Conservation (phyloP, 495 filamentous ascomycete genomes). For the Thermothielavioides terrestris region DNA sequence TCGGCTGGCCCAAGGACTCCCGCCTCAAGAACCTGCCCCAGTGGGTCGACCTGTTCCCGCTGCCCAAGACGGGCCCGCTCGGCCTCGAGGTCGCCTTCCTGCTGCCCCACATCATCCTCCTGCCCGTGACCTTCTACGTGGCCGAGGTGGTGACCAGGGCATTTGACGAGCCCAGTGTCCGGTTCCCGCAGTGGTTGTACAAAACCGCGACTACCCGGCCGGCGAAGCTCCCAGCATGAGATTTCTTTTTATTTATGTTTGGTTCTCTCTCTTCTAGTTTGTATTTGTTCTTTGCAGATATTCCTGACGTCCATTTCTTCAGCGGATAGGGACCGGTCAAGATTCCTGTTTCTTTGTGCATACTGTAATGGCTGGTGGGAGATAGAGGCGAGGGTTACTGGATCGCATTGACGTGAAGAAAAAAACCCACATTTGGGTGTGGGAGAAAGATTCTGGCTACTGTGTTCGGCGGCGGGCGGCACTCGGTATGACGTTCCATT, state of each 20-base stretch:
- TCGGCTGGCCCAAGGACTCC: slow-evolving; percentile 37
- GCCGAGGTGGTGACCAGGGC: slow-evolving; percentile 47
- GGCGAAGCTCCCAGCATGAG: slow-evolving; percentile 12
- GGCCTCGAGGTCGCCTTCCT: slow-evolving; percentile 49
- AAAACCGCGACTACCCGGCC: slow-evolving; percentile 17
- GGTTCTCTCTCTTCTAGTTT: background rate
- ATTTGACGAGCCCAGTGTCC: slow-evolving; percentile 50
- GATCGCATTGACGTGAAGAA: background rate
- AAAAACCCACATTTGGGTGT: no score
- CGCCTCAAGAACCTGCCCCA: slow-evolving; percentile 29
- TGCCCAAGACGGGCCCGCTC: slow-evolving; percentile 43
- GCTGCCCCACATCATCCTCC: slow-evolving; percentile 43
- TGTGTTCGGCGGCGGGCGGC: no score
- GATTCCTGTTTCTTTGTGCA: background rate
- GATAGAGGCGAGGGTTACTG: background rate
- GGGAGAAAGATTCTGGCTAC: no score
- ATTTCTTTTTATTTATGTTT: background rate
- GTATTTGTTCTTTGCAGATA: background rate
- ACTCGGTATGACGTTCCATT: no score
- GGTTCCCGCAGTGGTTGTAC: slow-evolving; percentile 47
- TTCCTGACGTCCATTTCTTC: background rate
- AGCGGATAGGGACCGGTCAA: background rate
- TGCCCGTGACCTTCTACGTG: slow-evolving; percentile 50
- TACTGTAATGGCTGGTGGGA: background rate
- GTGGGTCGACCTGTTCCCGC: slow-evolving; percentile 40